These are phyloP conservation scores for Boletus reticulatus DNA, from an alignment of 768 basidiomycete genomes.

Conservation along the genomic window DNA sequence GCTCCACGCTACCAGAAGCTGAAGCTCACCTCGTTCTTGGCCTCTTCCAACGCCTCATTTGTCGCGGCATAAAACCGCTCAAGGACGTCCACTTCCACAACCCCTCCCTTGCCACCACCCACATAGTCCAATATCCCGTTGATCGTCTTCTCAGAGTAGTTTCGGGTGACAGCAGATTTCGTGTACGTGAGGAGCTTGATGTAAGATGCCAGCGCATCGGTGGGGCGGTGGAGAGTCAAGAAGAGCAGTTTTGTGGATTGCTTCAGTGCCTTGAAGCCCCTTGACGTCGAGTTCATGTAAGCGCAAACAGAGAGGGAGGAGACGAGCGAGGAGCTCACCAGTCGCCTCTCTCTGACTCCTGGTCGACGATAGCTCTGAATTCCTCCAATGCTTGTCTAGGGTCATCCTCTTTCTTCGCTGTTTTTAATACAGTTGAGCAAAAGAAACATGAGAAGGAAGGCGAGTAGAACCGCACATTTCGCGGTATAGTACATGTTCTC, in stretches of 20 bases:
- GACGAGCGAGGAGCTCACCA: slow-evolving; percentile 53
- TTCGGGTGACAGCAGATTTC: slow-evolving; percentile 91
- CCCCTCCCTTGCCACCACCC: slow-evolving; percentile 80
- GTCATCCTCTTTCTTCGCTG: slow-evolving; percentile 92
- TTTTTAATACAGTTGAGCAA: neutral
- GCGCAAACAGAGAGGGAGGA: neutral
- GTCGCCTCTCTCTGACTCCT: slow-evolving; percentile 91
- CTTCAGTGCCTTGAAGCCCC: slow-evolving; percentile 99
- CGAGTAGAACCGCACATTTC: slow-evolving; percentile 62
- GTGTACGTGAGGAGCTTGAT: slow-evolving; percentile 87
- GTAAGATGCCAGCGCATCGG: slow-evolving; percentile 85
- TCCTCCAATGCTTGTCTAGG: slow-evolving; percentile 90
- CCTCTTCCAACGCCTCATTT: slow-evolving; percentile 84
- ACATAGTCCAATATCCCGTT: slow-evolving; percentile 98
- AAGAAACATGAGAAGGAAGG: neutral
- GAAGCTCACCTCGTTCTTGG: slow-evolving; percentile 87
- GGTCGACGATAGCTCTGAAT: slow-evolving; percentile 83
- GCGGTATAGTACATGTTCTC: slow-evolving; percentile 99
- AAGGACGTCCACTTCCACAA: slow-evolving; percentile 78
- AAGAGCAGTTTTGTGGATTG: slow-evolving; percentile 95
- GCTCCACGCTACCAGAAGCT: neutral
- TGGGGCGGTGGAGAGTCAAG: slow-evolving; percentile 71
- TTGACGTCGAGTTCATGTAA: slow-evolving; percentile 29
- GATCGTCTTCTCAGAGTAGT: slow-evolving; percentile 98
- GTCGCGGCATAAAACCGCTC: slow-evolving; percentile 97